Evolutionary conservation across 1,139 yeast genomes (phyloP).

Genomic region (Candida glucosophila): DNA sequence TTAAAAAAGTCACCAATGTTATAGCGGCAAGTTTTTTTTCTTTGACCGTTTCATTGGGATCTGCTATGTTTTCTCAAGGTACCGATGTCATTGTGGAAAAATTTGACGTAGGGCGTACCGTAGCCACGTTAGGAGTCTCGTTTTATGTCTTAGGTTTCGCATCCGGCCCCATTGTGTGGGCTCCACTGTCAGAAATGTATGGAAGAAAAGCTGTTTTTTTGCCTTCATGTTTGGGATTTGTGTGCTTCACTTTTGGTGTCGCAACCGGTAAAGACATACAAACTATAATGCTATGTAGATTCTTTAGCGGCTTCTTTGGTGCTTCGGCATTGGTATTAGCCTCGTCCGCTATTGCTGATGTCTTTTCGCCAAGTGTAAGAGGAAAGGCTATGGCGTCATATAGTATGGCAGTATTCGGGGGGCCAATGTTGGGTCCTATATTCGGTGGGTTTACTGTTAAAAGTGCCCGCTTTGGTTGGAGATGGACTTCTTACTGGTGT

Average conservation of each 20-base stretch:
- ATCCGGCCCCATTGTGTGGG: slow-evolving; percentile 73
- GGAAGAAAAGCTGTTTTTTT: slow-evolving; percentile 60
- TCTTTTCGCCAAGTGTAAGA: slow-evolving; percentile 45
- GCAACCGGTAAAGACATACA: slow-evolving; percentile 70
- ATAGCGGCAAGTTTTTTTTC: slow-evolving; percentile 25
- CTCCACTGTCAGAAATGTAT: slow-evolving; percentile 67
- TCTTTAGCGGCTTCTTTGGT: slow-evolving; percentile 68
- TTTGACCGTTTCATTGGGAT: slow-evolving; percentile 39
- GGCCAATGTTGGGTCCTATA: slow-evolving; percentile 72
- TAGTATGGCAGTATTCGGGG: slow-evolving; percentile 53
- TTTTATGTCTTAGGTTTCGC: slow-evolving; percentile 76
- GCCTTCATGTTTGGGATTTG: slow-evolving; percentile 45
- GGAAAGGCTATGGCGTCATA: slow-evolving; percentile 50
- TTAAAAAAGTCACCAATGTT: slow-evolving; percentile 31
- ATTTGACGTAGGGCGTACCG: slow-evolving; percentile 46
- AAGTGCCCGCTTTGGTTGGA: slow-evolving; percentile 29
- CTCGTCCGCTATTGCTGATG: slow-evolving; percentile 74
- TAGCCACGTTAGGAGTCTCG: slow-evolving; percentile 57
- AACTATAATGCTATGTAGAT: slow-evolving; percentile 63
- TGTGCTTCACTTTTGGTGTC: slow-evolving; percentile 57
- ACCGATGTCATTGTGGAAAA: slow-evolving; percentile 28
- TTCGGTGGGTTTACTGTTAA: slow-evolving; percentile 23
- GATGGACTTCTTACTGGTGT: slow-evolving; percentile 44
- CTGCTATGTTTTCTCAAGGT: slow-evolving; percentile 55
- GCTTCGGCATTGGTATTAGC: slow-evolving; percentile 80